Conservation (phyloP, 305 asterid species). For the Fraxinus velutina region DNA sequence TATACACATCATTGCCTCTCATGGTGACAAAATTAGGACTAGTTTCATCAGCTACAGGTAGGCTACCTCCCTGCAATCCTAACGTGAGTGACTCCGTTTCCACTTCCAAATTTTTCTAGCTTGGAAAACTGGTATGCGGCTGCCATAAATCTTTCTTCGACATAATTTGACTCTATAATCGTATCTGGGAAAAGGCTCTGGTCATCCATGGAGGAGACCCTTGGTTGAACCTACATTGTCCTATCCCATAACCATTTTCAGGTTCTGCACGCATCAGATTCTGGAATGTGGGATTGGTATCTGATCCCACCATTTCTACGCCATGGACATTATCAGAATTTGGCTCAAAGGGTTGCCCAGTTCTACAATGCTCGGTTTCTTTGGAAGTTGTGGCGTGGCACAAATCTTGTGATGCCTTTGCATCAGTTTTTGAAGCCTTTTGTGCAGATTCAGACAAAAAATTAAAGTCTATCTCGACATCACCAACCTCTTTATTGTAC, state of each 20-base stretch:
- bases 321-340: slow-evolving; percentile 38
- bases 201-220: slow-evolving; percentile 23
- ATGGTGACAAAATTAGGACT: not conserved
- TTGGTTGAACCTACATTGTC: not conserved
- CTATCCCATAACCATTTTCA: not conserved
- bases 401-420: slow-evolving; percentile 30
- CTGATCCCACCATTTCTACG: slow-evolving; percentile 46
- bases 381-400: slow-evolving; percentile 39
- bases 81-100: slow-evolving; percentile 61
- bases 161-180: slow-evolving; percentile 26
- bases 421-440: slow-evolving; percentile 22
- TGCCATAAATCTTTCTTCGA: slow-evolving; percentile 40
- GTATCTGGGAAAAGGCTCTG: slow-evolving; percentile 25
- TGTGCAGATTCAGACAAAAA: slow-evolving; percentile 51
- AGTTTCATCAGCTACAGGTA: not conserved
- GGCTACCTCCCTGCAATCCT: slow-evolving; percentile 56
- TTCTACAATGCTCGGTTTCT: slow-evolving; percentile 15
- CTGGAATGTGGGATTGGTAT: slow-evolving; percentile 34
- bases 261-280: not conserved
- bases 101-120: slow-evolving; percentile 51
- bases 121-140: slow-evolving; percentile 54
- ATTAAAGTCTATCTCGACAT: slow-evolving; percentile 55
- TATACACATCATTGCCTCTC: not conserved
- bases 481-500: slow-evolving; percentile 81
- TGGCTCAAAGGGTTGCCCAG: slow-evolving; percentile 35